Percentiles rank a stretch among this genome's conserved stretches.
These are phyloP conservation scores for Monoraphidium neglectum DNA, from an alignment of 139 green algal genomes.

Conservation along the genomic window DNA sequence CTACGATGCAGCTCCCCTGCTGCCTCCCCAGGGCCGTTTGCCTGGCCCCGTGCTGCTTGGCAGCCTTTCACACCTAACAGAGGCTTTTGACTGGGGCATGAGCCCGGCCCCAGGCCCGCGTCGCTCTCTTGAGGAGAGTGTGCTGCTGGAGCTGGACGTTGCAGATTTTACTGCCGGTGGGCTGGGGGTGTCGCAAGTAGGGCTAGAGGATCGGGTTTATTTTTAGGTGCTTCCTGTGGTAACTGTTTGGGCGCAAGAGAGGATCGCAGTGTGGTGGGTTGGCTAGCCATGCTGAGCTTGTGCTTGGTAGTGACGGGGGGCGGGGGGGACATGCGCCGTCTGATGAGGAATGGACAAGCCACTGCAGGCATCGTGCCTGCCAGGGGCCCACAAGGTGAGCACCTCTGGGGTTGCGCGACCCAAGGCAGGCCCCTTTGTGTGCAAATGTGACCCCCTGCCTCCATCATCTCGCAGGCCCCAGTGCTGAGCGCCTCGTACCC, in stretches of 20 bases:
- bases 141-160: constrained; percentile 72
- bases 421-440: too few relatives aligned
- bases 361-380: too few relatives aligned
- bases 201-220: not conserved
- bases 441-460: too few relatives aligned
- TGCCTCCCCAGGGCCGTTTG: constrained; percentile 21
- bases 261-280: too few relatives aligned
- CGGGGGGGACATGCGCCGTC: too few relatives aligned
- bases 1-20: constrained; percentile 43
- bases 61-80: constrained; percentile 50
- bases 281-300: too few relatives aligned
- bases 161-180: constrained; percentile 39
- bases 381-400: too few relatives aligned
- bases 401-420: too few relatives aligned
- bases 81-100: constrained; percentile 37
- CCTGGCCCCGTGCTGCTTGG: constrained; percentile 44
- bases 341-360: too few relatives aligned
- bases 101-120: not conserved
- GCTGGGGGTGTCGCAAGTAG: not conserved
- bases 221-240: not conserved
- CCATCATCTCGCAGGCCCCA: constrained; percentile 20
- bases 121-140: constrained; percentile 41
- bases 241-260: constrained; percentile 1
- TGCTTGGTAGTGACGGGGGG: too few relatives aligned
- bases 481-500: constrained; percentile 39